Evolutionary conservation across 805 yeast species (phyloP).

Genomic region (Zygosaccharomyces bisporus): DNA sequence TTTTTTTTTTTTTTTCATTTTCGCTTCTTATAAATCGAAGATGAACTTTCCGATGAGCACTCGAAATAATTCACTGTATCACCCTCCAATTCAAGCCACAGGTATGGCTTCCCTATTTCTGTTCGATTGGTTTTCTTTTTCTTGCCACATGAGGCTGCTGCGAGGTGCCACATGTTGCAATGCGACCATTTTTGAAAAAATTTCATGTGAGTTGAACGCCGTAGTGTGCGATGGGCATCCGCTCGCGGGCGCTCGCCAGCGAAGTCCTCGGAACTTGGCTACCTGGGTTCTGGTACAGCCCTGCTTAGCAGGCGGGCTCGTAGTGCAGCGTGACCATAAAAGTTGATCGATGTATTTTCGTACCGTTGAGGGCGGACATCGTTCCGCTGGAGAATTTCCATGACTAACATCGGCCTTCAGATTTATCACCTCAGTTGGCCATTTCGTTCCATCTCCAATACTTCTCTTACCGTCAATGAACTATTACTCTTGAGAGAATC

Average conservation of each 20-base stretch:
- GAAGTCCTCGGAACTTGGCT: neutral
- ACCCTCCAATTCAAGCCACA: slow-evolving; percentile 6
- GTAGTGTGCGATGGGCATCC: neutral
- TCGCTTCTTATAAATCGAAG: slow-evolving; percentile 6
- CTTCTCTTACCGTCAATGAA: slow-evolving; percentile 17
- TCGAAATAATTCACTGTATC: neutral
- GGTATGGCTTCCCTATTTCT: slow-evolving; percentile 1
- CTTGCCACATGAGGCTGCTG: neutral
- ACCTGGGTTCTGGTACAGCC: neutral
- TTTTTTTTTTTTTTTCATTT: neutral
- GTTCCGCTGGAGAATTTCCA: neutral
- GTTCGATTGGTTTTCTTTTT: neutral
- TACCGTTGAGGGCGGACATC: neutral
- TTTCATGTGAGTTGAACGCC: slow-evolving; percentile 1
- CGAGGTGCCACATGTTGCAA: slow-evolving; percentile 1
- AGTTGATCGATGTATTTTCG: too few species aligned
- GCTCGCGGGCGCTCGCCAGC: neutral
- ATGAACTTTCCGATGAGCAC: slow-evolving; percentile 4
- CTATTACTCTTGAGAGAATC: neutral
- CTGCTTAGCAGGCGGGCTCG: neutral
- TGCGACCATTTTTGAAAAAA: neutral
- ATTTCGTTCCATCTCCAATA: slow-evolving; percentile 15
- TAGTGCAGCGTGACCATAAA: too few species aligned
- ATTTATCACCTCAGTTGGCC: neutral
- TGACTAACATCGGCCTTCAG: neutral